A percentile compares a stretch with the other conserved stretches of the same genome.
These are phyloP conservation scores for Vitis riparia DNA, from an alignment of 164 flowering plant genomes.

Conservation along the genomic window DNA sequence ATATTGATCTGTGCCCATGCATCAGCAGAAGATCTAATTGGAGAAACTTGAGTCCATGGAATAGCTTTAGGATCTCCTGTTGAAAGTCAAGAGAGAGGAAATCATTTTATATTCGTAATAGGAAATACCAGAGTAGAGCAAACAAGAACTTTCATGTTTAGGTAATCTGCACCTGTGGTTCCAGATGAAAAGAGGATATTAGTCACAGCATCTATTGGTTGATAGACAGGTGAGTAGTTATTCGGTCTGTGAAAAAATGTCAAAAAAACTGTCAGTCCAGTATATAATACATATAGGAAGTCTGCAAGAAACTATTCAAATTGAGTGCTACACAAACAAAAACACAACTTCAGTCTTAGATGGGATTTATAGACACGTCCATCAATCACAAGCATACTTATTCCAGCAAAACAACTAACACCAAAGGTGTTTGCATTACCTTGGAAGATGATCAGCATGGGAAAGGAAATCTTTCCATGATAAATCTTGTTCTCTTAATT, in stretches of 20 bases:
- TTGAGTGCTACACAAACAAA: too few species aligned
- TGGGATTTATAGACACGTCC: too few species aligned
- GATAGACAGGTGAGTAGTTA: conserved; percentile 59
- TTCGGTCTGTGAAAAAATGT: conserved; percentile 42
- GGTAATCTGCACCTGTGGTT: conserved; percentile 66
- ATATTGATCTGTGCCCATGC: conserved; percentile 64
- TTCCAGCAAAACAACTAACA: background rate
- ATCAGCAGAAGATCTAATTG: conserved; percentile 72
- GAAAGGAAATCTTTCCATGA: conserved; percentile 81
- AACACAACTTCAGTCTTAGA: too few species aligned
- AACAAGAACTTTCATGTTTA: too few species aligned
- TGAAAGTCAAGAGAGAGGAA: background rate
- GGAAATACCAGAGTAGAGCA: too few species aligned
- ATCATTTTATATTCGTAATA: background rate
- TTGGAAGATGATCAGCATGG: conserved; percentile 34
- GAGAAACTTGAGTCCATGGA: conserved; percentile 90
- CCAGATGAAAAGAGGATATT: conserved; percentile 97
- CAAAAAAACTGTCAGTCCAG: background rate
- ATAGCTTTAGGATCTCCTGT: conserved; percentile 96
- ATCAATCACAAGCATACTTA: too few species aligned
- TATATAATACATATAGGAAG: too few species aligned
- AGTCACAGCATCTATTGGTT: conserved; percentile 51
- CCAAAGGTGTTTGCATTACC: conserved; percentile 38
- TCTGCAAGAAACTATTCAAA: too few species aligned
- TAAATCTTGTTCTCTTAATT: conserved; percentile 67